phyloP scores from a whole-genome alignment of 192 early-diverging fungal genomes.

The Backusella circina region DNA sequence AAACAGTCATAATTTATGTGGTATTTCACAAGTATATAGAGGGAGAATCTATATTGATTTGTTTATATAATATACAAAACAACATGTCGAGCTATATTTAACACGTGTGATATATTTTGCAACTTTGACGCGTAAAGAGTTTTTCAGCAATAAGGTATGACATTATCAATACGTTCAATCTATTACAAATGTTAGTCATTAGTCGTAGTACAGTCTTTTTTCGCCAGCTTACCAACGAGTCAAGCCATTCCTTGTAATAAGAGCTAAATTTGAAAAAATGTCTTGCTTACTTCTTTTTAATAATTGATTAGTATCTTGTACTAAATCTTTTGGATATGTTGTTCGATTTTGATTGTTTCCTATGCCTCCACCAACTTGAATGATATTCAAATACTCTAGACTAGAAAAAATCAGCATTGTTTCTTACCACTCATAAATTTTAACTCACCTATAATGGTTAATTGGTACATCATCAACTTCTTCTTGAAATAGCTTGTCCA shows the following conservation, averaged over 20 bases:
- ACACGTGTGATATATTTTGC: too few species aligned
- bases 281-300: background rate
- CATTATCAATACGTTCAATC: background rate
- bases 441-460: conserved; percentile 3
- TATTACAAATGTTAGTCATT: background rate
- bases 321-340: background rate
- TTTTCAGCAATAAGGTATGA: background rate
- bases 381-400: background rate
- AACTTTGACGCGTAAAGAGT: background rate
- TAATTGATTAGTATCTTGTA: background rate
- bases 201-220: background rate
- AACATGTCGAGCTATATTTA: too few species aligned
- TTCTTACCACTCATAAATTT: conserved; percentile 5
- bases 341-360: background rate
- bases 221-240: background rate
- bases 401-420: conserved; percentile 1
- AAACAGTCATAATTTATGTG: too few species aligned
- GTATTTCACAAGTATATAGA: too few species aligned
- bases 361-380: conserved; percentile 3
- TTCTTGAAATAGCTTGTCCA: background rate
- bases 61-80: too few species aligned
- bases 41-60: too few species aligned
- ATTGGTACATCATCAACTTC: background rate
- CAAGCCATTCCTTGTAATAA: background rate
- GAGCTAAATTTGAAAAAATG: background rate